Conservation (phyloP, 495 filamentous ascomycete species). For the Xylaria acuta region DNA sequence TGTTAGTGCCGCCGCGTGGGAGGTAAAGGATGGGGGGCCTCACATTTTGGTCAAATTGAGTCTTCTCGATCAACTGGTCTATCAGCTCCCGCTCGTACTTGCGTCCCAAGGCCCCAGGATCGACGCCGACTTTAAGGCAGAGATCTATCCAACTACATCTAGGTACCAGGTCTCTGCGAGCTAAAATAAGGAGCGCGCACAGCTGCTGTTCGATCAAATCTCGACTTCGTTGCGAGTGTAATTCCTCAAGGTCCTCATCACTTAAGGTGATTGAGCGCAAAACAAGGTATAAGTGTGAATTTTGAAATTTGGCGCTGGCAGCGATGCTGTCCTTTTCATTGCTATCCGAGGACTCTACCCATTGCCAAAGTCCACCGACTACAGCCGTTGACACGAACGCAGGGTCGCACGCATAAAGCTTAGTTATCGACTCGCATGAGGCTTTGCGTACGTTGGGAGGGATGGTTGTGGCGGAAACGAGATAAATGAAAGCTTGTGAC, state of each 20-base stretch:
- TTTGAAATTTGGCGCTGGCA: slow-evolving; percentile 68
- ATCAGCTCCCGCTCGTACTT: slow-evolving; percentile 55
- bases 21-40: slow-evolving; percentile 16
- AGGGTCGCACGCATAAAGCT: slow-evolving; percentile 63
- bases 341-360: slow-evolving; percentile 68
- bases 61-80: slow-evolving; percentile 55
- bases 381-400: slow-evolving; percentile 63
- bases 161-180: slow-evolving; percentile 77
- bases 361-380: slow-evolving; percentile 79
- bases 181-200: slow-evolving; percentile 77
- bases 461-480: slow-evolving; percentile 67
- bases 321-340: slow-evolving; percentile 81
- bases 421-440: slow-evolving; percentile 62
- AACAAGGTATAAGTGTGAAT: slow-evolving; percentile 63
- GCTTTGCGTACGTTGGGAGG: slow-evolving; percentile 64
- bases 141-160: slow-evolving; percentile 84
- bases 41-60: slow-evolving; percentile 57
- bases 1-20: slow-evolving; percentile 30
- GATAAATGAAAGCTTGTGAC: slow-evolving; percentile 81
- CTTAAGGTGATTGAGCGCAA: slow-evolving; percentile 73
- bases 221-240: slow-evolving; percentile 45
- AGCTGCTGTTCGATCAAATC: slow-evolving; percentile 66
- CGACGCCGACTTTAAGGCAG: slow-evolving; percentile 76
- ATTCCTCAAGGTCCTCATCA: slow-evolving; percentile 46
- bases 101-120: slow-evolving; percentile 78